phyloP scores from a whole-genome alignment of 352 stramenopile species.

The Phytopythium oedochilum region DNA sequence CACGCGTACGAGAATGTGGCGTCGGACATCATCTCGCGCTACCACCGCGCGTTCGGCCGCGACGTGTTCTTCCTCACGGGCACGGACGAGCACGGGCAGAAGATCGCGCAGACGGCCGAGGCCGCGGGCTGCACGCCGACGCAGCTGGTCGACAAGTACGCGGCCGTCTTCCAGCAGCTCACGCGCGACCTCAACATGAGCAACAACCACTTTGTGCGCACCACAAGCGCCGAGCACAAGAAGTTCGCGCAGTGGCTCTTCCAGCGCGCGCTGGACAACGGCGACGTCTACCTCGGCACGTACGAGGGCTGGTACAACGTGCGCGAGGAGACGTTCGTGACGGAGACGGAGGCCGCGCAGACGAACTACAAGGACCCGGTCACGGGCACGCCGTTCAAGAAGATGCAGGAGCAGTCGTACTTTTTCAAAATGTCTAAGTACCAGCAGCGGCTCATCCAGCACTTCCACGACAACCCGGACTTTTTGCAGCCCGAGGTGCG shows the following conservation, averaged over 20 bases:
- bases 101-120: slow-evolving; percentile 97
- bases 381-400: slow-evolving; percentile 93
- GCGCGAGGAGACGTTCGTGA: slow-evolving; percentile 98
- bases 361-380: slow-evolving; percentile 95
- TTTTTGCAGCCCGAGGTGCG: slow-evolving; percentile 97
- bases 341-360: slow-evolving; percentile 93
- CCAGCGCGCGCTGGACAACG: slow-evolving; percentile 81
- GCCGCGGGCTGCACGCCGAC: slow-evolving; percentile 89
- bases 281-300: slow-evolving; percentile 97
- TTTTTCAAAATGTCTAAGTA: slow-evolving; percentile 99
- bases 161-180: slow-evolving; percentile 83
- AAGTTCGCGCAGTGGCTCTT: slow-evolving; percentile 94
- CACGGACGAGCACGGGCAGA: slow-evolving; percentile 99
- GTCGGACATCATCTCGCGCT: slow-evolving; percentile 96
- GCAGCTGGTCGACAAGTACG: slow-evolving; percentile 96
- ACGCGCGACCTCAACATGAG: slow-evolving; percentile 84
- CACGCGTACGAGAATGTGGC: slow-evolving; percentile 98
- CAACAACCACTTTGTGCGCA: slow-evolving; percentile 94
- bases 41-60: slow-evolving; percentile 87
- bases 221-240: slow-evolving; percentile 94
- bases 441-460: slow-evolving; percentile 91
- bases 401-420: slow-evolving; percentile 98
- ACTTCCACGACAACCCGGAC: slow-evolving; percentile 93
- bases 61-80: slow-evolving; percentile 85
- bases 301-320: slow-evolving; percentile 99